Evolutionary conservation across 1,139 yeast genomes (phyloP).

Genomic region (Suhomyces taliae): DNA sequence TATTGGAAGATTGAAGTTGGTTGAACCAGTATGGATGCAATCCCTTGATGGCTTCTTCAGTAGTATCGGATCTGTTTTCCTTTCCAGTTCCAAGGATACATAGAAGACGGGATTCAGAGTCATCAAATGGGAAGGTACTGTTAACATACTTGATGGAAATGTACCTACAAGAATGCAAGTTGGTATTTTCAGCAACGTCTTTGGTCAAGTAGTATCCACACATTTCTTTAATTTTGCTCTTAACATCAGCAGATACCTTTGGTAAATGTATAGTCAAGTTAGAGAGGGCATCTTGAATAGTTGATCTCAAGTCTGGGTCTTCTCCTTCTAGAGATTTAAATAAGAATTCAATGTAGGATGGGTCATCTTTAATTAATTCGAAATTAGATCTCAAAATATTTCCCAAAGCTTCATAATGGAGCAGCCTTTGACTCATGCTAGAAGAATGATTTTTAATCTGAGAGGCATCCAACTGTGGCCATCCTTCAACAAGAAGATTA

Average conservation of each 20-base stretch:
- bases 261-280: conserved; percentile 54
- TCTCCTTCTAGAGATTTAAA: conserved; percentile 75
- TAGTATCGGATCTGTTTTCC: conserved; percentile 64
- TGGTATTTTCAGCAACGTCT: conserved; percentile 19
- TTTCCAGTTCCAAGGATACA: conserved; percentile 65
- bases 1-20: conserved; percentile 38
- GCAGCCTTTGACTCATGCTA: conserved; percentile 48
- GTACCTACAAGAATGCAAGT: conserved; percentile 49
- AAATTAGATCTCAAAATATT: conserved; percentile 56
- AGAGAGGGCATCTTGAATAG: conserved; percentile 73
- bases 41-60: conserved; percentile 83
- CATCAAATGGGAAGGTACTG: conserved; percentile 64
- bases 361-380: conserved; percentile 42
- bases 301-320: conserved; percentile 56
- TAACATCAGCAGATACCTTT: conserved; percentile 38
- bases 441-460: conserved; percentile 29
- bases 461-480: conserved; percentile 51
- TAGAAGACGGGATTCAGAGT: conserved; percentile 65
- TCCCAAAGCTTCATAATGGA: conserved; percentile 79
- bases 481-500: conserved; percentile 54
- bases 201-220: conserved; percentile 39
- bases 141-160: conserved; percentile 68
- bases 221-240: conserved; percentile 42
- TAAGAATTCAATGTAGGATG: conserved; percentile 61
- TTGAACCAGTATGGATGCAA: conserved; percentile 75